Percentiles rank a stretch among this genome's conserved stretches.
Conservation (phyloP, 2,329 filamentous ascomycete genomes). For the Alternaria atra region DNA sequence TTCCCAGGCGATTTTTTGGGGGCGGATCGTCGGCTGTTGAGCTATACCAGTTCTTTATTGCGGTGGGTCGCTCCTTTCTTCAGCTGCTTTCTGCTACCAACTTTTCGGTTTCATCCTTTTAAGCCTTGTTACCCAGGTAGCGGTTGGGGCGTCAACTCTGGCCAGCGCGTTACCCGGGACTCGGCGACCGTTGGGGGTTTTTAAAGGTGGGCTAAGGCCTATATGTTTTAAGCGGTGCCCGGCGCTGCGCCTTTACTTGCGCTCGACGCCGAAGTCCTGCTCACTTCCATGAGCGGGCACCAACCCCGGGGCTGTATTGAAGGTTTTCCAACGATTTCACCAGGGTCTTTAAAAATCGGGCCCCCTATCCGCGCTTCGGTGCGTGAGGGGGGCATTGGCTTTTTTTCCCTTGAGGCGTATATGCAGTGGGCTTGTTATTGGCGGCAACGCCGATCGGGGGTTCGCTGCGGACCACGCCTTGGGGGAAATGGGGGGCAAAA, state of each 20-base stretch:
- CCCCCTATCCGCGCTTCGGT: not conserved
- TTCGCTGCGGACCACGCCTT: not conserved
- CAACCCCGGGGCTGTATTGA: too few relatives aligned
- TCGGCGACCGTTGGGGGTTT: not conserved
- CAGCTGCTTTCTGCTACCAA: too few relatives aligned
- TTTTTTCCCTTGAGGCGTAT: not conserved
- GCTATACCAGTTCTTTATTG: too few relatives aligned
- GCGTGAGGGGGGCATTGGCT: not conserved
- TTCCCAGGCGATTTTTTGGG: too few relatives aligned
- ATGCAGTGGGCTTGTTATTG: not conserved
- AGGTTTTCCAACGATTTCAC: too few relatives aligned
- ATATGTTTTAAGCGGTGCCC: not conserved
- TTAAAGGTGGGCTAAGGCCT: not conserved
- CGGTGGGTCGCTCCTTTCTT: too few relatives aligned
- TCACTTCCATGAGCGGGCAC: not conserved
- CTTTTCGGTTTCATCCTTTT: too few relatives aligned
- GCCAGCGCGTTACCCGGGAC: not conserved
- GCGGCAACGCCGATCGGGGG: not conserved
- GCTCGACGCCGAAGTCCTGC: not conserved
- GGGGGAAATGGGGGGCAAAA: not conserved
- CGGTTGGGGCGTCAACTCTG: not conserved
- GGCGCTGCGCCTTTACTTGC: not conserved
- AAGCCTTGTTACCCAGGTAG: not conserved
- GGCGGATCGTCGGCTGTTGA: too few relatives aligned
- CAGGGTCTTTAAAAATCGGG: too few relatives aligned